A percentile compares a stretch with the other conserved stretches of the same genome.
These are phyloP conservation scores for Tephrocybe sp. DNA, from an alignment of 768 basidiomycete species.

Conservation along the genomic window DNA sequence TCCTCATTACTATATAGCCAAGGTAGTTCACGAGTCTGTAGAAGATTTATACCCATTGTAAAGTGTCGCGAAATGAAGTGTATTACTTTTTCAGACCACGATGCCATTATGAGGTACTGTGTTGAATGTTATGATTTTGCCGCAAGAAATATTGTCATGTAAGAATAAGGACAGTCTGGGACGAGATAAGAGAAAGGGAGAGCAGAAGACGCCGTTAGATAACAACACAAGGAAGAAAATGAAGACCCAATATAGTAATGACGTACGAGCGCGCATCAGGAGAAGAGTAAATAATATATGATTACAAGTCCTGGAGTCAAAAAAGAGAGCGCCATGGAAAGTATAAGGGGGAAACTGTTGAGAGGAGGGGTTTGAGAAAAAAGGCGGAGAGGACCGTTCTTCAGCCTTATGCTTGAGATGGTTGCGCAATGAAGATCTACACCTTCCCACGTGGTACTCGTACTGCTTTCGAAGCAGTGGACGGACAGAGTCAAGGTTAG, in stretches of 20 bases:
- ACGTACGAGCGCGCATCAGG: constrained; percentile 10
- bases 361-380: constrained; percentile 7
- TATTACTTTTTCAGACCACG: constrained; percentile 9
- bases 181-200: constrained; percentile 4
- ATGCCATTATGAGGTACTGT: constrained; percentile 19
- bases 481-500: background rate
- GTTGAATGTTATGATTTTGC: constrained; percentile 15
- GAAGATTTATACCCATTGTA: background rate
- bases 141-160: constrained; percentile 7
- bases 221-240: constrained; percentile 30
- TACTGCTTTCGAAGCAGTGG: constrained; percentile 12
- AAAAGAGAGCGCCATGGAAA: constrained; percentile 12
- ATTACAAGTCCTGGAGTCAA: constrained; percentile 37
- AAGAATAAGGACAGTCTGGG: constrained; percentile 6
- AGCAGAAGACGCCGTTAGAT: constrained; percentile 30
- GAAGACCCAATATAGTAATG: constrained; percentile 18
- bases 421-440: background rate
- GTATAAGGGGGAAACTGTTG: constrained; percentile 3
- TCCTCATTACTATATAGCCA: background rate
- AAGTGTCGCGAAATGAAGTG: constrained; percentile 3
- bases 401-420: constrained; percentile 5
- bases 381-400: constrained; percentile 12
- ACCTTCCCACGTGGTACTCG: constrained; percentile 1
- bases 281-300: constrained; percentile 30
- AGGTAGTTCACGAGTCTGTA: background rate